Evolutionary conservation across 2,329 filamentous ascomycete genomes (phyloP), one percentile per base, ranked within the genome.

Genomic region (Arthrobotrys megalospora): DNA sequence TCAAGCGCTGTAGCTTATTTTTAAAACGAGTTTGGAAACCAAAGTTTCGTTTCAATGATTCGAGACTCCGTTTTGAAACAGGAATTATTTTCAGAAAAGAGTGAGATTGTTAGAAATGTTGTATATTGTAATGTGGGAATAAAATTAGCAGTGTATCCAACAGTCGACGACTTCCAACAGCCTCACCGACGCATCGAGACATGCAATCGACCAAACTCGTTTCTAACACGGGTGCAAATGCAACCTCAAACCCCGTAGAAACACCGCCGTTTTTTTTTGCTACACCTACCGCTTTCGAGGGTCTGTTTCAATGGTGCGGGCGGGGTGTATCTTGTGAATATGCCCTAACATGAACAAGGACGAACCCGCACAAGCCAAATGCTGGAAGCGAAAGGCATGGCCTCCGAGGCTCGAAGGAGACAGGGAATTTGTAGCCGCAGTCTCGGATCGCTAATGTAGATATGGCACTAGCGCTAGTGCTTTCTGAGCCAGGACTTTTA

Each of bases 401-500:
- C 55, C 55, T 62, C 72, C 72, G 72, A 69, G 52, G 55, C 38
- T 65, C 58, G 65, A 55, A 60, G 66, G 66, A 62, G 60, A 50
- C 45, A 67, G 69, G 60, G 67, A 63, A 66, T 66, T 65, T 58
- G 73, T 71, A 77, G 60, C 73, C 73, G 66, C 73, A 77, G 73
- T 63, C 63, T 67, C 70, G 70, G 70, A 75, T 75, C 70, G 70
- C 70, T 75, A 62, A 53, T 14, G 43, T 34, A 19, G 60, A 64
- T 47, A 48, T 55, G 45, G 65, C 67, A 71, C 63, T 63, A 66
- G 63, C 70, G 60, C 62, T 52, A 45, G 19, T 43, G 16, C 52
- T 36, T 34, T 62, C 62, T 53, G n/a, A 63, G 50, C 69, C 41
- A 77, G 73, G 58, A 48, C 73, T 41, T 41, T 60, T 77, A 71